These are phyloP conservation scores for Jamesozyma jinghongensis DNA, from an alignment of 805 yeast species.

Conservation along the genomic window DNA sequence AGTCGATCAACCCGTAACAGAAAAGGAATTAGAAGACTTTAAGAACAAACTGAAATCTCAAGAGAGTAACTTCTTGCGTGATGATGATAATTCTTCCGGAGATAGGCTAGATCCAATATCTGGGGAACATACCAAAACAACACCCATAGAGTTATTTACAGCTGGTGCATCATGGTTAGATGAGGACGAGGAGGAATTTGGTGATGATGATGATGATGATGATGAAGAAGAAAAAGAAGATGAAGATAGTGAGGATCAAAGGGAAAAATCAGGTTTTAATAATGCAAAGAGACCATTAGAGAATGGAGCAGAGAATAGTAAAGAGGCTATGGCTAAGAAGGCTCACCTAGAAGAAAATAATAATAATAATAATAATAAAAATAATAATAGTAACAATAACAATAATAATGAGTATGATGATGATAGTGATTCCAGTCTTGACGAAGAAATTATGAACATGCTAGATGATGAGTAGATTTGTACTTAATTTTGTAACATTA, in stretches of 20 bases:
- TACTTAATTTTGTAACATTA: neutral
- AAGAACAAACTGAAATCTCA: conserved; percentile 26
- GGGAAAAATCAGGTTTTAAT: neutral
- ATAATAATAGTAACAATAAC: neutral
- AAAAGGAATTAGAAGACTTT: conserved; percentile 32
- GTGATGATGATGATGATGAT: conserved; percentile 14
- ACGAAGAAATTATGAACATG: conserved; percentile 25
- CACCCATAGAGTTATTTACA: conserved; percentile 17
- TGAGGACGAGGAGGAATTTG: conserved; percentile 22
- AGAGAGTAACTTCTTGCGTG: conserved; percentile 34
- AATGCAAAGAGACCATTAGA: neutral
- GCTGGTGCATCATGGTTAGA: conserved; percentile 29
- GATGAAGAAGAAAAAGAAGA: conserved; percentile 8
- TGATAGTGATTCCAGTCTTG: conserved; percentile 24
- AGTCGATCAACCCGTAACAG: conserved; percentile 39
- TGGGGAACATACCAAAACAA: conserved; percentile 1
- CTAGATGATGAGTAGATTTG: conserved; percentile 10
- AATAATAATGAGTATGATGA: conserved; percentile 7
- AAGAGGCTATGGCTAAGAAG: neutral
- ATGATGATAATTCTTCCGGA: conserved; percentile 20
- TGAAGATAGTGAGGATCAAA: conserved; percentile 8
- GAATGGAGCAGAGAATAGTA: neutral
- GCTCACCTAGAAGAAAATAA: neutral
- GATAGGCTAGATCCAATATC: conserved; percentile 9
- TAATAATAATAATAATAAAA: too few species aligned